phyloP scores from a whole-genome alignment of 2,329 filamentous ascomycete species.

The Fusarium bactridioides region DNA sequence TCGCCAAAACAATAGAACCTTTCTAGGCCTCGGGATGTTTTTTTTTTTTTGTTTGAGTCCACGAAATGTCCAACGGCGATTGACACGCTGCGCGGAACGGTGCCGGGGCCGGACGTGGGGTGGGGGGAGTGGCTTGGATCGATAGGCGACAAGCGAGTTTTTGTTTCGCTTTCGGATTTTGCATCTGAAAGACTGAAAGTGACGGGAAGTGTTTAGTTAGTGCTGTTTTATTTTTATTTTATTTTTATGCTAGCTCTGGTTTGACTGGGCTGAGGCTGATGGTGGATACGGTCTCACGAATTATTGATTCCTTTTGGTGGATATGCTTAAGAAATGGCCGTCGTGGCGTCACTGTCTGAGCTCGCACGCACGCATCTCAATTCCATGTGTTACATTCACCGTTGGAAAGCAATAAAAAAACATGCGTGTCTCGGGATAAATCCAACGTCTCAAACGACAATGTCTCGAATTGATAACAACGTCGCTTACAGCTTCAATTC shows the following conservation, averaged over 20 bases:
- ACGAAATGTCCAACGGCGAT: neutral
- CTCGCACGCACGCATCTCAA: neutral
- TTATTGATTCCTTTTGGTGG: conserved; percentile 3
- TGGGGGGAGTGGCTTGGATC: neutral
- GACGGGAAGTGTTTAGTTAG: neutral
- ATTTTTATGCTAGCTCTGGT: neutral
- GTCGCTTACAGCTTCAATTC: neutral
- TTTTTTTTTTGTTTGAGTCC: neutral
- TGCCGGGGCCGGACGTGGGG: neutral
- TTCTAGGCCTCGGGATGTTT: conserved; percentile 8
- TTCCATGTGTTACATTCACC: neutral
- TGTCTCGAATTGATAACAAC: neutral
- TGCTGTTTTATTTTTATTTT: neutral
- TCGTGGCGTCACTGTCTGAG: neutral
- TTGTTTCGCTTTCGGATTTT: conserved; percentile 20
- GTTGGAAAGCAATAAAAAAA: neutral
- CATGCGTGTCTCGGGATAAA: neutral
- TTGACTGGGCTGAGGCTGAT: conserved; percentile 7
- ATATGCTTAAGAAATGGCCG: neutral
- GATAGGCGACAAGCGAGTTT: conserved; percentile 25
- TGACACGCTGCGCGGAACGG: conserved; percentile 7
- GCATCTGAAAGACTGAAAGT: neutral
- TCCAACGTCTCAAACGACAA: neutral
- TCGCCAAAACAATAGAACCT: conserved; percentile 15
- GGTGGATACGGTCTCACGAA: neutral